A percentile compares a stretch with the other conserved stretches of the same genome.
phyloP scores from a whole-genome alignment of 495 filamentous ascomycete species.

The Penicillium longicatenatum region DNA sequence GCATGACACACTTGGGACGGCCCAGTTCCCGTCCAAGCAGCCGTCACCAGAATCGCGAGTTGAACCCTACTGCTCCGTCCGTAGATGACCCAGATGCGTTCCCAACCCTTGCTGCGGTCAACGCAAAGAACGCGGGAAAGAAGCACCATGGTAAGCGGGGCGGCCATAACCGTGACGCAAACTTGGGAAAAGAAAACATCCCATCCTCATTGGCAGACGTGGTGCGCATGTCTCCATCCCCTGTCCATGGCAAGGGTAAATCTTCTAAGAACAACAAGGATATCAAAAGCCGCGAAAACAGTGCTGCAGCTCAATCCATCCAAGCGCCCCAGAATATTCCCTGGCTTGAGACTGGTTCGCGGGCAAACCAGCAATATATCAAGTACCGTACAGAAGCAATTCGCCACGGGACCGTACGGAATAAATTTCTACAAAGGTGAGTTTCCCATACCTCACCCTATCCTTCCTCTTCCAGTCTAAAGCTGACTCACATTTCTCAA shows the following conservation, averaged over 20 bases:
- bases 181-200: conserved; percentile 59
- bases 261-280: conserved; percentile 47
- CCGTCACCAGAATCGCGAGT: conserved; percentile 73
- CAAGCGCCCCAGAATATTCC: conserved; percentile 88
- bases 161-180: conserved; percentile 61
- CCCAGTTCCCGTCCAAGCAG: conserved; percentile 85
- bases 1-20: conserved; percentile 44
- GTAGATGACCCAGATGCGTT: conserved; percentile 97
- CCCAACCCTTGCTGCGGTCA: conserved; percentile 83
- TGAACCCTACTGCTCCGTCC: conserved; percentile 67
- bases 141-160: conserved; percentile 90
- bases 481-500: conserved; percentile 19
- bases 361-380: conserved; percentile 88
- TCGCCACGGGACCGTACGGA: conserved; percentile 91
- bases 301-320: conserved; percentile 77
- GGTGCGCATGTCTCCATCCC: conserved; percentile 89
- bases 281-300: conserved; percentile 69
- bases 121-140: conserved; percentile 70
- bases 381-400: conserved; percentile 93
- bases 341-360: conserved; percentile 94
- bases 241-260: conserved; percentile 56
- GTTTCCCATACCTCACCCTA: conserved; percentile 1
- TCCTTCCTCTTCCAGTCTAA: background rate
- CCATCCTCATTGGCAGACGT: conserved; percentile 92
- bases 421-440: conserved; percentile 96